Conservation (phyloP, 78 protist species). For the Tieghemostelium lacteum region DNA sequence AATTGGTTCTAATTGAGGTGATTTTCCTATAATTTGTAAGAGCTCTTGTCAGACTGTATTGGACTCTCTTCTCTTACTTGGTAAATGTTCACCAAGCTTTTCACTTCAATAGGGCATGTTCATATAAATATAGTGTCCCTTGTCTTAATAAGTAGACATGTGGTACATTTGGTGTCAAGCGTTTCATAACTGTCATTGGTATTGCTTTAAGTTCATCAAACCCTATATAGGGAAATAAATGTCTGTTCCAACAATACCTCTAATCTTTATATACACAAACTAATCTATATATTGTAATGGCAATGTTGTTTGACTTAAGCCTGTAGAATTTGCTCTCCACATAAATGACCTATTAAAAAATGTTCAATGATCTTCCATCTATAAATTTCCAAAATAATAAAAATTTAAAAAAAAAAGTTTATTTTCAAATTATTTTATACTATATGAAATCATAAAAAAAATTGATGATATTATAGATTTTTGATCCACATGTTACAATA, state of each 20-base stretch:
- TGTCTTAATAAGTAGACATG: constrained; percentile 33
- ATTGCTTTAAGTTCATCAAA: constrained; percentile 53
- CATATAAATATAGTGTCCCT: constrained; percentile 40
- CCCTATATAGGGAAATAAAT: constrained; percentile 71
- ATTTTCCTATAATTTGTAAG: constrained; percentile 22
- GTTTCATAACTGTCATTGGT: constrained; percentile 74
- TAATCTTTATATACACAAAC: constrained; percentile 48
- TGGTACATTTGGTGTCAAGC: constrained; percentile 58
- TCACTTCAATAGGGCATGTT: constrained; percentile 73
- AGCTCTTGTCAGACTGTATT: constrained; percentile 29
- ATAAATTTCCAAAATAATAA: too few relatives aligned
- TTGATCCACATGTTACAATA: too few relatives aligned
- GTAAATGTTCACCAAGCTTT: constrained; percentile 56
- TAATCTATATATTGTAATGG: neutral
- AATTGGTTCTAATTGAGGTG: too few relatives aligned
- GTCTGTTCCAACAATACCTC: constrained; percentile 60
- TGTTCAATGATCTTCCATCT: neutral
- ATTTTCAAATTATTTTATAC: too few relatives aligned
- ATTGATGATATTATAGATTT: too few relatives aligned
- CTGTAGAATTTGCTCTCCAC: neutral
- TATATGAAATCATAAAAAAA: too few relatives aligned
- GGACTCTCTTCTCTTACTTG: constrained; percentile 57
- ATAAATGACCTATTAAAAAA: neutral
- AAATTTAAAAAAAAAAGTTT: too few relatives aligned
- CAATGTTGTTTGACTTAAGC: neutral